Evolutionary conservation across 2,329 filamentous ascomycete species (phyloP).

Genomic region (Tothia fuscella): DNA sequence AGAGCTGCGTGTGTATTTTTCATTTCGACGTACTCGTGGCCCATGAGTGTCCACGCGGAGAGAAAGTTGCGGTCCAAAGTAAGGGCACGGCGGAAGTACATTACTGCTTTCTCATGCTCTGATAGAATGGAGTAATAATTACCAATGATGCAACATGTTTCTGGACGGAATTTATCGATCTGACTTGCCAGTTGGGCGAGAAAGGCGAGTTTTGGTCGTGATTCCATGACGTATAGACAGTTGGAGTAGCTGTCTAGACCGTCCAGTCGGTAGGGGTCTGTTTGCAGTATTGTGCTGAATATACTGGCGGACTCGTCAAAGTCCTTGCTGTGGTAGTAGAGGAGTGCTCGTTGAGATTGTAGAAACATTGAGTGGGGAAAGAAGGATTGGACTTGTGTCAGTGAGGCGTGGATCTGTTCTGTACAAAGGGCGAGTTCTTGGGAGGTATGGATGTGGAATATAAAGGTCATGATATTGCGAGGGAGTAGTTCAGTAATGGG

Average conservation of each 20-base stretch:
- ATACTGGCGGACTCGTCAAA: conserved; percentile 52
- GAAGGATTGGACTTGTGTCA: conserved; percentile 67
- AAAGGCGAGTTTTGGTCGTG: conserved; percentile 81
- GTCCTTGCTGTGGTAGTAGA: conserved; percentile 82
- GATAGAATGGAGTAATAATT: conserved; percentile 95
- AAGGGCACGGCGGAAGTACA: conserved; percentile 89
- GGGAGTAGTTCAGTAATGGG: conserved; percentile 62
- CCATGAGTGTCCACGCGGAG: conserved; percentile 97
- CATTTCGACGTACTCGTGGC: conserved; percentile 95
- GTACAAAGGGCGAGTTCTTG: conserved; percentile 86
- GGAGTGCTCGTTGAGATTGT: conserved; percentile 74
- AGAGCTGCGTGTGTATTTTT: conserved; percentile 98
- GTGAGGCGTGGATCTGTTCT: conserved; percentile 57
- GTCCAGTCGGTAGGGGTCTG: conserved; percentile 62
- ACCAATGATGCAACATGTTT: conserved; percentile 91
- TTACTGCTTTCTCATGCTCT: conserved; percentile 93
- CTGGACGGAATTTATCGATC: conserved; percentile 90
- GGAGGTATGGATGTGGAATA: conserved; percentile 85
- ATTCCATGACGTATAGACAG: conserved; percentile 85
- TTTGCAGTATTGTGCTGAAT: conserved; percentile 58
- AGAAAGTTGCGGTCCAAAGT: conserved; percentile 83
- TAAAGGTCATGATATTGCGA: conserved; percentile 81
- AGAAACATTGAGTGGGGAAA: conserved; percentile 86
- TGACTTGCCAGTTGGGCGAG: conserved; percentile 81
- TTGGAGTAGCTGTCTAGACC: conserved; percentile 94